A percentile compares a stretch with the other conserved stretches of the same genome.
Evolutionary conservation across 805 yeast species (phyloP).

Genomic region (Nakazawaea anatomiae): DNA sequence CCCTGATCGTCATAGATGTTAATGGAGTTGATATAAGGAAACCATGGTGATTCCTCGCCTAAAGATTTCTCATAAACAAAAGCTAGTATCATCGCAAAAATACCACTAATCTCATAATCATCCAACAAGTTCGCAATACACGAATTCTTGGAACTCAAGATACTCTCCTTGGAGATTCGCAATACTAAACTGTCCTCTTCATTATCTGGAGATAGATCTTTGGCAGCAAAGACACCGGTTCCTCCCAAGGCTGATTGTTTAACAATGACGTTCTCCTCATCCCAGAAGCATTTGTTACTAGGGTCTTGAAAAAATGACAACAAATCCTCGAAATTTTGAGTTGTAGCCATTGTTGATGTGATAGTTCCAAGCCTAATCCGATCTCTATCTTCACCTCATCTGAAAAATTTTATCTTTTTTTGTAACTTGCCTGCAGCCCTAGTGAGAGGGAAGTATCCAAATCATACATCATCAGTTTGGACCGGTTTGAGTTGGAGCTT

Average conservation of each 20-base stretch:
- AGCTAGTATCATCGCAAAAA: constrained; percentile 60
- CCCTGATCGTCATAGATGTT: constrained; percentile 26
- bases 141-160: constrained; percentile 55
- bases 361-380: background rate
- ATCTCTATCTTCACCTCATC: background rate
- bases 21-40: constrained; percentile 52
- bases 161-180: constrained; percentile 54
- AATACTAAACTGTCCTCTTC: constrained; percentile 30
- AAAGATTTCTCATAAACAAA: constrained; percentile 64
- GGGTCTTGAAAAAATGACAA: constrained; percentile 47
- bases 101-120: constrained; percentile 58
- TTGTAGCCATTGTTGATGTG: constrained; percentile 21
- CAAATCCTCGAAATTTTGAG: constrained; percentile 23
- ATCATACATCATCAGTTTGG: no score
- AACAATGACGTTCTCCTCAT: constrained; percentile 37
- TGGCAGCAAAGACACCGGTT: constrained; percentile 62
- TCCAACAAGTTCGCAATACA: constrained; percentile 59
- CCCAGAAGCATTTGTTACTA: constrained; percentile 47
- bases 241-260: constrained; percentile 54
- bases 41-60: constrained; percentile 77
- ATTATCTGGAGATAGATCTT: constrained; percentile 25
- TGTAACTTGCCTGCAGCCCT: no score
- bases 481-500: no score
- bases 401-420: background rate
- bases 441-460: no score